Percentiles rank a stretch among this genome's conserved stretches.
These are phyloP conservation scores for Dothistroma septosporum DNA, from an alignment of 2,329 filamentous ascomycete genomes.

Conservation along the genomic window DNA sequence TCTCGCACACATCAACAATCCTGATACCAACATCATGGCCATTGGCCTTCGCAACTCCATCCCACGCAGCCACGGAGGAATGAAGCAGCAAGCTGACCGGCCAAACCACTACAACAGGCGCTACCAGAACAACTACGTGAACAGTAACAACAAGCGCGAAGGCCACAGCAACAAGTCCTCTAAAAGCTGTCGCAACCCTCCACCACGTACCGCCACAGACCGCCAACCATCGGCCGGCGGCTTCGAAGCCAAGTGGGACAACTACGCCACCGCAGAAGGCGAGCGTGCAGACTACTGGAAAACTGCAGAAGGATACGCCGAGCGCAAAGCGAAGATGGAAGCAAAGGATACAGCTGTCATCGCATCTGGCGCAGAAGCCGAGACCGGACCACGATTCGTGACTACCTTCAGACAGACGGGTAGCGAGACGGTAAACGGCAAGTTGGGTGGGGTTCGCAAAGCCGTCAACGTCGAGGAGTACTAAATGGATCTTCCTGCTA, in stretches of 20 bases:
- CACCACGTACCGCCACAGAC: not conserved
- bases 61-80: not conserved
- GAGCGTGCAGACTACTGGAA: not conserved
- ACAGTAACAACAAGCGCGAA: not conserved
- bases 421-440: not conserved
- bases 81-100: not conserved
- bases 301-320: not conserved
- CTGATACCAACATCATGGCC: slow-evolving; percentile 1
- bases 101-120: not conserved
- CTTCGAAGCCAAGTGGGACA: slow-evolving; percentile 1
- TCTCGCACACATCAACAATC: not conserved
- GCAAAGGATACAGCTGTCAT: not conserved
- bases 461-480: not conserved
- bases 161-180: not conserved
- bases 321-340: not conserved
- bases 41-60: slow-evolving; percentile 1
- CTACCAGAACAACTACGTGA: not conserved
- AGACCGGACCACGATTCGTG: not conserved
- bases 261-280: not conserved
- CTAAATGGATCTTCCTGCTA: not conserved
- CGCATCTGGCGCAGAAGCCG: not conserved
- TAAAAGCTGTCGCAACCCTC: not conserved
- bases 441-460: not conserved
- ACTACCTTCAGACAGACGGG: not conserved
- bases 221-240: not conserved